A percentile compares a stretch with the other conserved stretches of the same genome.
These are phyloP conservation scores for Emydomyces testavorans DNA, from an alignment of 2,329 filamentous ascomycete species.

Conservation along the genomic window DNA sequence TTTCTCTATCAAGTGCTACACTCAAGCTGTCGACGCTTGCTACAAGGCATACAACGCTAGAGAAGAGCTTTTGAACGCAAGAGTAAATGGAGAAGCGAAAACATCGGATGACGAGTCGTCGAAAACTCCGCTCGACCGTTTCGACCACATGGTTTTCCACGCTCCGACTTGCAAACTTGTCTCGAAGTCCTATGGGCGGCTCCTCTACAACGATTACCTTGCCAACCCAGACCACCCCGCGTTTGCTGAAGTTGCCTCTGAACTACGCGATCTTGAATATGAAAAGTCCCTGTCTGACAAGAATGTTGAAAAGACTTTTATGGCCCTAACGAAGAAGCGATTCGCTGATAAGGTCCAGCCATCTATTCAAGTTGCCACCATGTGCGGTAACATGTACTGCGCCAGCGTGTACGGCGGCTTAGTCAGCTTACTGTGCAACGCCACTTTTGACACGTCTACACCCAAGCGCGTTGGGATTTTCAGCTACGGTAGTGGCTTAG, in stretches of 20 bases:
- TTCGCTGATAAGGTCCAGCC: constrained; percentile 68
- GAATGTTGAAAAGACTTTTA: constrained; percentile 75
- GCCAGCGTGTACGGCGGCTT: constrained; percentile 49
- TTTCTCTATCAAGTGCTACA: constrained; percentile 67
- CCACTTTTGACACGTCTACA: constrained; percentile 51
- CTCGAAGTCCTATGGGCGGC: constrained; percentile 69
- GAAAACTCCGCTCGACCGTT: constrained; percentile 62
- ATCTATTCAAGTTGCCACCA: constrained; percentile 62
- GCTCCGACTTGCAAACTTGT: constrained; percentile 80
- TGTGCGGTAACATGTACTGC: constrained; percentile 57
- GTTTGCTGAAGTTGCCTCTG: constrained; percentile 64
- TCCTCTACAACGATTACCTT: constrained; percentile 79
- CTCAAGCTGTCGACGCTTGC: constrained; percentile 59
- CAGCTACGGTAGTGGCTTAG: constrained; percentile 69
- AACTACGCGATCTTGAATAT: constrained; percentile 68
- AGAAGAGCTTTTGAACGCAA: constrained; percentile 47
- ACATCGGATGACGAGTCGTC: constrained; percentile 30
- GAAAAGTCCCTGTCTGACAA: constrained; percentile 69
- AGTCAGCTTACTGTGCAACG: constrained; percentile 50
- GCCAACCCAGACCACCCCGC: constrained; percentile 53
- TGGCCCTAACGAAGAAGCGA: constrained; percentile 71
- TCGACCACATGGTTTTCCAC: constrained; percentile 76
- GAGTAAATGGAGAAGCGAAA: constrained; percentile 35
- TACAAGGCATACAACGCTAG: constrained; percentile 71
- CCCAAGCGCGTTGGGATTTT: constrained; percentile 66